phyloP scores from a whole-genome alignment of 2,329 filamentous ascomycete genomes.

The Diplodia corticola region DNA sequence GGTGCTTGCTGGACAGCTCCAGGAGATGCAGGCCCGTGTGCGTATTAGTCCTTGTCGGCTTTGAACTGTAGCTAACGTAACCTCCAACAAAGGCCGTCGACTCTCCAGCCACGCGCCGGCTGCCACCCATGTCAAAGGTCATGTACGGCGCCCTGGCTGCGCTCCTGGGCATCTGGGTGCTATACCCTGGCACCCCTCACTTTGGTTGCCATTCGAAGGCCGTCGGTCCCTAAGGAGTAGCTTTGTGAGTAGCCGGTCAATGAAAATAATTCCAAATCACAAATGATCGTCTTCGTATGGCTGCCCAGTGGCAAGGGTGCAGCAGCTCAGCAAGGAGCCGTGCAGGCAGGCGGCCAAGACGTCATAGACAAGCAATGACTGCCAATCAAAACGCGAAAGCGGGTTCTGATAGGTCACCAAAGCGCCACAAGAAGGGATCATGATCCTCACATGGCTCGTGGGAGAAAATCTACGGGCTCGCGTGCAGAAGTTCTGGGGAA shows the following conservation, averaged over 20 bases:
- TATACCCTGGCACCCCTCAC: neutral
- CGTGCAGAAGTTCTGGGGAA: neutral
- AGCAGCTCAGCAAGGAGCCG: neutral
- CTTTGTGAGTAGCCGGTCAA: neutral
- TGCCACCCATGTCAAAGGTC: neutral
- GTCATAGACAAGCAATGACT: neutral
- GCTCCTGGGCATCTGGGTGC: constrained; percentile 12
- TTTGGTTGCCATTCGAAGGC: neutral
- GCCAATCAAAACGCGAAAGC: neutral
- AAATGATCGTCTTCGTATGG: neutral
- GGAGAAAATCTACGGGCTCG: neutral
- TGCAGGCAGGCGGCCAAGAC: too few relatives aligned
- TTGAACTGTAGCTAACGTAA: neutral
- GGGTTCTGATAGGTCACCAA: neutral
- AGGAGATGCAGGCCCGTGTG: constrained; percentile 3
- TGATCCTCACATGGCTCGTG: neutral
- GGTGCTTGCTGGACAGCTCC: neutral
- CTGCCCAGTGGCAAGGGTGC: neutral
- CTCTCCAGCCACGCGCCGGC: neutral
- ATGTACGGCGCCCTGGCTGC: constrained; percentile 1
- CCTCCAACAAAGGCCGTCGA: neutral
- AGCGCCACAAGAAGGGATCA: neutral
- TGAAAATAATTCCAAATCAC: neutral
- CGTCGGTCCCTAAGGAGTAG: neutral
- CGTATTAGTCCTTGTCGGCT: neutral